These are phyloP conservation scores for Cryptococcus jaspeensis DNA, from an alignment of 1,284 basidiomycete species.

Conservation along the genomic window DNA sequence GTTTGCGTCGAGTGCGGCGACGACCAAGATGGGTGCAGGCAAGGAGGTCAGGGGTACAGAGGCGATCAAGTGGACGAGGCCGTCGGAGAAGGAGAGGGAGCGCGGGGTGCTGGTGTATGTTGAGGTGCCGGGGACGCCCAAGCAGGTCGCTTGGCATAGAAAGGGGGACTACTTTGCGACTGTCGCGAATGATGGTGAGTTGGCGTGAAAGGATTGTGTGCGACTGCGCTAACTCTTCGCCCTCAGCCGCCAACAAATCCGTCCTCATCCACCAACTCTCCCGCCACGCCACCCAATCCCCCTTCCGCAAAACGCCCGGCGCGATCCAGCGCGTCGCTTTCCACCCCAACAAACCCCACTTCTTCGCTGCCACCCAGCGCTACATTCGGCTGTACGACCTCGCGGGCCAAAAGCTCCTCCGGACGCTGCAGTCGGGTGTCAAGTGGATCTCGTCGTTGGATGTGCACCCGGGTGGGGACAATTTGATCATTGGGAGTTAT, in stretches of 20 bases:
- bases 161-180: constrained; percentile 95
- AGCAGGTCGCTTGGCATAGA: constrained; percentile 88
- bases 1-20: constrained; percentile 48
- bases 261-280: constrained; percentile 84
- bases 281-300: constrained; percentile 91
- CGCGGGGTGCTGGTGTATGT: constrained; percentile 56
- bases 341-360: constrained; percentile 90
- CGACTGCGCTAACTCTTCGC: background rate
- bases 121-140: constrained; percentile 69
- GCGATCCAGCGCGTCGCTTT: constrained; percentile 87
- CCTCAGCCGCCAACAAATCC: constrained; percentile 46
- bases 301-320: constrained; percentile 92
- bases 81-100: constrained; percentile 54
- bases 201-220: background rate
- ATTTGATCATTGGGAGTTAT: constrained; percentile 94
- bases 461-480: constrained; percentile 91
- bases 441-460: constrained; percentile 97
- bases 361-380: constrained; percentile 98
- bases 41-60: constrained; percentile 47
- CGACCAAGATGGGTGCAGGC: constrained; percentile 43
- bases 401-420: constrained; percentile 85
- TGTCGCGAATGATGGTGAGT: constrained; percentile 58
- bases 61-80: constrained; percentile 56
- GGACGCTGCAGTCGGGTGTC: constrained; percentile 88
- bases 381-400: constrained; percentile 96